Evolutionary conservation across 139 green algal genomes (phyloP).

Genomic region (Marvania coccoides): DNA sequence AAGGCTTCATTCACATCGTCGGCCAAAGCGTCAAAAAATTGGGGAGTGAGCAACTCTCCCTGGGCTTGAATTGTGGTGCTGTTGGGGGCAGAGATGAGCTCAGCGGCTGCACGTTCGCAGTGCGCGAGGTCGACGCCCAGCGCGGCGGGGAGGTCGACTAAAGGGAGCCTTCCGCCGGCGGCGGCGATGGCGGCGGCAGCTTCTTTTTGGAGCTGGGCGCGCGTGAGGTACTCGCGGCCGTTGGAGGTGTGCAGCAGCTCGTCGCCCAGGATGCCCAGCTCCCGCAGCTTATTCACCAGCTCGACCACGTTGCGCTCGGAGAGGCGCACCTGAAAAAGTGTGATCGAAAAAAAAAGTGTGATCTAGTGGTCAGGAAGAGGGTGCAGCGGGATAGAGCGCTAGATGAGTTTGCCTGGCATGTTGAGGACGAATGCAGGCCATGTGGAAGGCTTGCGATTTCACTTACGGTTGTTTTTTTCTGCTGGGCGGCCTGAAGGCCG

Average conservation of each 20-base stretch:
- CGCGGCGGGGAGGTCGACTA: conserved; percentile 71
- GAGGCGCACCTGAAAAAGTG: conserved; percentile 36
- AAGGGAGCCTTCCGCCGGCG: conserved; percentile 58
- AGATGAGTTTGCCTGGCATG: too few relatives aligned
- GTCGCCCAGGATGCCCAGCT: conserved; percentile 62
- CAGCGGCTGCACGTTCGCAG: conserved; percentile 44
- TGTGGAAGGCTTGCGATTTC: neutral
- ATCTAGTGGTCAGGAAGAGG: neutral
- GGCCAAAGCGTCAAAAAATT: conserved; percentile 77
- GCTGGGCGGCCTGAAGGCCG: conserved; percentile 56
- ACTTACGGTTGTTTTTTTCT: conserved; percentile 48
- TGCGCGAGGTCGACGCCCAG: conserved; percentile 74
- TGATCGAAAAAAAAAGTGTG: neutral
- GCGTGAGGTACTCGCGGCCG: conserved; percentile 81
- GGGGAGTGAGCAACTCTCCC: conserved; percentile 76
- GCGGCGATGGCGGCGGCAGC: conserved; percentile 28
- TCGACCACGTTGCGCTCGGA: conserved; percentile 86
- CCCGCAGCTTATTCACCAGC: conserved; percentile 76
- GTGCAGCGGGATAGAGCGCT: neutral
- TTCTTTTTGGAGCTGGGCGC: conserved; percentile 48
- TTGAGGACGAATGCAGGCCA: neutral
- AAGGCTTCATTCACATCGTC: conserved; percentile 76
- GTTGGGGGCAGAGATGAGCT: conserved; percentile 6
- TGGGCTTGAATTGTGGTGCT: conserved; percentile 48
- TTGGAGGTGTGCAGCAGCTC: conserved; percentile 79